Evolutionary conservation across 768 basidiomycete genomes (phyloP).

Genomic region (Psilocybe azurescens): DNA sequence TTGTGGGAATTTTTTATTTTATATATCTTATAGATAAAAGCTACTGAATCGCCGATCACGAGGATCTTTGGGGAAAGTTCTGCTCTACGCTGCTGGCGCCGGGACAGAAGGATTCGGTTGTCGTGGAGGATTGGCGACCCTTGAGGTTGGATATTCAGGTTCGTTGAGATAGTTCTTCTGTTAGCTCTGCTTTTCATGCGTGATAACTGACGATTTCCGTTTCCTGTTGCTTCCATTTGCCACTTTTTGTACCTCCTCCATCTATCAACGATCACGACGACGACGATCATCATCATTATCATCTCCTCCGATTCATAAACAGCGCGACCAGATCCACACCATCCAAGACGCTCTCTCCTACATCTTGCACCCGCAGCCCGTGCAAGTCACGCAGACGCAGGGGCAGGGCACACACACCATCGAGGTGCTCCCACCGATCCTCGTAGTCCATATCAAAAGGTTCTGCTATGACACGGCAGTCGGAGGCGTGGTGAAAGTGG

Average conservation of each 20-base stretch:
- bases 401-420: conserved; percentile 57
- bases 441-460: conserved; percentile 91
- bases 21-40: too few species aligned
- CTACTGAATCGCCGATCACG: conserved; percentile 85
- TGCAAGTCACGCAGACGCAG: conserved; percentile 65
- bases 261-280: too few species aligned
- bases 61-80: conserved; percentile 92
- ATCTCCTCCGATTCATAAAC: too few species aligned
- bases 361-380: conserved; percentile 79
- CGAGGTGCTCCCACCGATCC: conserved; percentile 81
- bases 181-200: too few species aligned
- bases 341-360: conserved; percentile 84
- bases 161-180: neutral
- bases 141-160: conserved; percentile 91
- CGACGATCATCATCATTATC: too few species aligned
- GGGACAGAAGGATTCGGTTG: conserved; percentile 83
- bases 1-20: neutral
- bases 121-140: conserved; percentile 92
- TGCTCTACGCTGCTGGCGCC: conserved; percentile 83
- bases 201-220: neutral
- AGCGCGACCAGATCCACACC: conserved; percentile 76
- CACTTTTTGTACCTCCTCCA: too few species aligned
- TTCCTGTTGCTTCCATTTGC: too few species aligned
- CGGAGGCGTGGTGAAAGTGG: conserved; percentile 83
- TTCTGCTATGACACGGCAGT: conserved; percentile 84